A percentile compares a stretch with the other conserved stretches of the same genome.
phyloP scores from a whole-genome alignment of 306 rosid species.

The Vigna nakashimae region DNA sequence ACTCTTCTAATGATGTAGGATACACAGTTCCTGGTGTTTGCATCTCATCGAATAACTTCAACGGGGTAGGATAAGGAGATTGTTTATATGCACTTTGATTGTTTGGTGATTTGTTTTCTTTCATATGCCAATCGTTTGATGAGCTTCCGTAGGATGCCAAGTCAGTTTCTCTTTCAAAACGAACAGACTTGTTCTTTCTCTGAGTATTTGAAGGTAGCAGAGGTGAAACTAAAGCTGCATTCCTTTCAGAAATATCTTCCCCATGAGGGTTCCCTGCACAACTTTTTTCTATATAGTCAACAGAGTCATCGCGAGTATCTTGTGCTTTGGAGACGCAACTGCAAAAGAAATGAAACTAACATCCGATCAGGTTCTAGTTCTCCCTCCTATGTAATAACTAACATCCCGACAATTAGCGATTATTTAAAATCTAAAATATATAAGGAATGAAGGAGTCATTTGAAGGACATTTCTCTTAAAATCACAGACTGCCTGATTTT shows the following conservation, averaged over 20 bases:
- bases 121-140: constrained; percentile 52
- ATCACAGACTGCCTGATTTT: neutral
- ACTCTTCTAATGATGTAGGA: constrained; percentile 64
- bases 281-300: constrained; percentile 40
- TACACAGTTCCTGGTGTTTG: constrained; percentile 96
- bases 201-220: constrained; percentile 56
- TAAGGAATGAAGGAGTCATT: neutral
- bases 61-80: constrained; percentile 82
- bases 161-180: constrained; percentile 67
- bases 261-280: constrained; percentile 34
- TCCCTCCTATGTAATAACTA: constrained; percentile 1
- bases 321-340: constrained; percentile 49
- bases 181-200: constrained; percentile 73
- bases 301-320: constrained; percentile 32
- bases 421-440: neutral
- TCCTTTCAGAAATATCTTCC: constrained; percentile 45
- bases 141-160: constrained; percentile 59
- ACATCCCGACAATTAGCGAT: neutral
- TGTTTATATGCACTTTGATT: constrained; percentile 58
- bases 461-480: constrained; percentile 13
- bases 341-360: constrained; percentile 36
- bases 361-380: constrained; percentile 23
- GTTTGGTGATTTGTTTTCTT: constrained; percentile 51
- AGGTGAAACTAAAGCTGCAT: constrained; percentile 50
- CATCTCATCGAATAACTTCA: constrained; percentile 81